These are phyloP conservation scores for Oryza meyeriana DNA, from an alignment of 176 grass and related monocot genomes.

Conservation along the genomic window DNA sequence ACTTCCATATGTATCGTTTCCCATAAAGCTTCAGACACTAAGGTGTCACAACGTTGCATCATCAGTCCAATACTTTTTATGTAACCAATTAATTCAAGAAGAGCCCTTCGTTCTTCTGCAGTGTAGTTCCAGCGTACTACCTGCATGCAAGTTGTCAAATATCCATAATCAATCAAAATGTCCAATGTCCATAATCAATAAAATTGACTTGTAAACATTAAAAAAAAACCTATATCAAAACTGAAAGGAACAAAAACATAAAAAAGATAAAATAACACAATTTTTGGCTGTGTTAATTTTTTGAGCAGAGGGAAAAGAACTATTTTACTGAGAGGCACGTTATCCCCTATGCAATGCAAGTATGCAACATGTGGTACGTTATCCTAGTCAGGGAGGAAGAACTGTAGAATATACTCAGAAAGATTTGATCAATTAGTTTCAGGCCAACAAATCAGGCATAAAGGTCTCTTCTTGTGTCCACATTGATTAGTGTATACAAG, in stretches of 20 bases:
- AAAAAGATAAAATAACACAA: neutral
- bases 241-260: neutral
- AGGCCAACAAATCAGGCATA: neutral
- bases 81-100: conserved; percentile 94
- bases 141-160: conserved; percentile 37
- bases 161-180: conserved; percentile 18
- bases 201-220: conserved; percentile 17
- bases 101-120: conserved; percentile 80
- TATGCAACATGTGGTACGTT: neutral
- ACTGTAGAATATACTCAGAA: neutral
- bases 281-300: neutral
- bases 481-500: neutral
- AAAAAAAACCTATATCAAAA: conserved; percentile 11
- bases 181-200: neutral
- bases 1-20: conserved; percentile 99
- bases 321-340: neutral
- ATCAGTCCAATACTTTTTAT: conserved; percentile 93
- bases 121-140: conserved; percentile 96
- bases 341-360: neutral
- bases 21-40: conserved; percentile 97
- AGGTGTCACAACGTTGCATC: conserved; percentile 90
- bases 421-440: conserved; percentile 1
- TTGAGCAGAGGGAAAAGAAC: neutral
- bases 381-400: neutral
- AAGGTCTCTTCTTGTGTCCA: neutral